Conservation (phyloP, 2,329 filamentous ascomycete genomes). For the Paraphoma chrysanthemicola region DNA sequence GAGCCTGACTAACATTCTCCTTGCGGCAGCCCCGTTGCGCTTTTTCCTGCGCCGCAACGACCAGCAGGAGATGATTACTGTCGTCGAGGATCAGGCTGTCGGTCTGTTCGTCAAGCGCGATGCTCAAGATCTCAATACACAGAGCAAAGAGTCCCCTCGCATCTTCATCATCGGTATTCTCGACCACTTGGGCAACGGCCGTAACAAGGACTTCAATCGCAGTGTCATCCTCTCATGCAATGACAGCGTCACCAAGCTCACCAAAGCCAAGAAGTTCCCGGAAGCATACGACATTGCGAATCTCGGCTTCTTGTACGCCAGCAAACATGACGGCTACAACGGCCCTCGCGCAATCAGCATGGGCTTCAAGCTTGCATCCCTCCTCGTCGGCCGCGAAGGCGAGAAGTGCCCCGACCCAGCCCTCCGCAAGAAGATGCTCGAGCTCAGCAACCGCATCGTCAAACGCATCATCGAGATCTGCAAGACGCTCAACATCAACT, state of each 20-base stretch:
- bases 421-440: constrained; percentile 49
- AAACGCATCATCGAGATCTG: constrained; percentile 51
- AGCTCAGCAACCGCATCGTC: constrained; percentile 51
- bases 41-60: constrained; percentile 32
- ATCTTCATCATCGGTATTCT: constrained; percentile 40
- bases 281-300: constrained; percentile 45
- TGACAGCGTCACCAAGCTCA: constrained; percentile 29
- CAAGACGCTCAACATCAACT: constrained; percentile 50
- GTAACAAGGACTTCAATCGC: constrained; percentile 37
- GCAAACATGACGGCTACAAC: constrained; percentile 41
- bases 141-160: constrained; percentile 38
- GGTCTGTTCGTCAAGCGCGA: constrained; percentile 38
- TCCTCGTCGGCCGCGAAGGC: constrained; percentile 40
- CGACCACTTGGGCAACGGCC: constrained; percentile 37
- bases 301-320: constrained; percentile 41
- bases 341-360: constrained; percentile 42
- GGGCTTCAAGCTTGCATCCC: constrained; percentile 46
- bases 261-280: constrained; percentile 38
- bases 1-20: constrained; percentile 44
- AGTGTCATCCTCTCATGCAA: constrained; percentile 37
- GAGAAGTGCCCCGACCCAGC: constrained; percentile 39
- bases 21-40: constrained; percentile 40
- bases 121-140: constrained; percentile 31
- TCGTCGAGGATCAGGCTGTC: constrained; percentile 36
- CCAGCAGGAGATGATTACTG: constrained; percentile 28